A percentile compares a stretch with the other conserved stretches of the same genome.
Conservation (phyloP, 768 basidiomycete genomes). For the Pulveroboletus frians region DNA sequence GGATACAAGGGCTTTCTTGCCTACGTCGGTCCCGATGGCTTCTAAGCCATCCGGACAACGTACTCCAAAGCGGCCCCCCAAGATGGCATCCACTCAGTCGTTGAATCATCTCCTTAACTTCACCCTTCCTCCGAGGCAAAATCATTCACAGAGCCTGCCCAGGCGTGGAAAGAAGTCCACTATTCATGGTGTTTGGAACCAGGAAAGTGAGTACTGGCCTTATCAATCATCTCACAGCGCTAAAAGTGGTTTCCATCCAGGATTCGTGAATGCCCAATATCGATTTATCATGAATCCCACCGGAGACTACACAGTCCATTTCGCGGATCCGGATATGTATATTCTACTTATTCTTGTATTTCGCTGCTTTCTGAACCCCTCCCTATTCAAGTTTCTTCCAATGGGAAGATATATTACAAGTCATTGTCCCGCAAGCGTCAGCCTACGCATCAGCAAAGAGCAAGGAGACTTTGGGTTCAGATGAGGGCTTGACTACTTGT, state of each 20-base stretch:
- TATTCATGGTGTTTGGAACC: conserved; percentile 70
- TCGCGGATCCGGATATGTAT: conserved; percentile 95
- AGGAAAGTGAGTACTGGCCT: conserved; percentile 72
- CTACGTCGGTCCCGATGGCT: conserved; percentile 28
- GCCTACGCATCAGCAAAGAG: conserved; percentile 62
- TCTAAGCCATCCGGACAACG: conserved; percentile 23
- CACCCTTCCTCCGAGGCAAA: conserved; percentile 82
- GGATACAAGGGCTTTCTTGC: conserved; percentile 12
- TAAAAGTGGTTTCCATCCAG: conserved; percentile 37
- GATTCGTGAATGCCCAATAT: conserved; percentile 95
- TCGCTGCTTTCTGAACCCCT: neutral
- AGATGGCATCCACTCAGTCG: conserved; percentile 65
- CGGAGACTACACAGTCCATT: conserved; percentile 90
- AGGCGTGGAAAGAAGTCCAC: conserved; percentile 72
- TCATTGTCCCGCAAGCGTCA: conserved; percentile 83
- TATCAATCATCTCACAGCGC: conserved; percentile 10
- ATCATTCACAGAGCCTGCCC: conserved; percentile 54
- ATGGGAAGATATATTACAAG: conserved; percentile 94
- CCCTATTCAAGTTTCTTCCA: conserved; percentile 71
- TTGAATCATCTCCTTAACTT: conserved; percentile 90
- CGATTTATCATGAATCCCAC: conserved; percentile 92
- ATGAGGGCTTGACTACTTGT: conserved; percentile 69
- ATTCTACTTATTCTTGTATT: conserved; percentile 27
- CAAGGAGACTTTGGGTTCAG: conserved; percentile 38
- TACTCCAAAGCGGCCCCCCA: conserved; percentile 54